Percentiles rank a stretch among this genome's conserved stretches.
Conservation (phyloP, 345 rosid genomes). For the Leavenworthia alabamica region DNA sequence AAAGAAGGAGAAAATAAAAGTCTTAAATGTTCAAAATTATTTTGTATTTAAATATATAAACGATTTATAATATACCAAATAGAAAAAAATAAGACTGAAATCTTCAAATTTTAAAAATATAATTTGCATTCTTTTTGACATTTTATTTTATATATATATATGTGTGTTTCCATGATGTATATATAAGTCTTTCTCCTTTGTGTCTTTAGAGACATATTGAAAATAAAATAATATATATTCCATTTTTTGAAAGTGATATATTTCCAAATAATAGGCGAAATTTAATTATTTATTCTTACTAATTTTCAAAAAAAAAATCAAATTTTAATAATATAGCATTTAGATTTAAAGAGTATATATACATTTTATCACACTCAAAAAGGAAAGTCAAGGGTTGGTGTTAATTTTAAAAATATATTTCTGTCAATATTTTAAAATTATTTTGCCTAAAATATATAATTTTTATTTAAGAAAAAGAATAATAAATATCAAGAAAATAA, state of each 20-base stretch:
- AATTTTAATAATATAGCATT: neutral
- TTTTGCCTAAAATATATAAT: neutral
- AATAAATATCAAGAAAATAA: conserved; percentile 1
- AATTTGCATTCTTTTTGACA: no score
- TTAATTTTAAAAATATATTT: neutral
- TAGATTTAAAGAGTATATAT: neutral
- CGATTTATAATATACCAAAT: no score
- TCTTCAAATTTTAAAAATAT: no score
- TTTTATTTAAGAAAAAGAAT: no score
- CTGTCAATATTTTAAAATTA: no score
- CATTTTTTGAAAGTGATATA: neutral
- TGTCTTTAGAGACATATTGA: no score
- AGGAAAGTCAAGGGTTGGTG: neutral
- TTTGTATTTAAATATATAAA: neutral
- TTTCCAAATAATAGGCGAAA: neutral
- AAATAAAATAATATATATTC: neutral
- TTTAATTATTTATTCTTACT: neutral
- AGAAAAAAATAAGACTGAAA: neutral
- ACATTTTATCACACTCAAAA: neutral
- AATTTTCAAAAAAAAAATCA: neutral
- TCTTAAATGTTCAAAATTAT: neutral
- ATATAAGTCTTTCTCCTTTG: no score
- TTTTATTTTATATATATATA: no score
- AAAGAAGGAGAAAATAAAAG: neutral
- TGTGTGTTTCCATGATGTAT: no score